phyloP scores from a whole-genome alignment of 2,329 filamentous ascomycete genomes.

The Colletotrichum tanaceti region DNA sequence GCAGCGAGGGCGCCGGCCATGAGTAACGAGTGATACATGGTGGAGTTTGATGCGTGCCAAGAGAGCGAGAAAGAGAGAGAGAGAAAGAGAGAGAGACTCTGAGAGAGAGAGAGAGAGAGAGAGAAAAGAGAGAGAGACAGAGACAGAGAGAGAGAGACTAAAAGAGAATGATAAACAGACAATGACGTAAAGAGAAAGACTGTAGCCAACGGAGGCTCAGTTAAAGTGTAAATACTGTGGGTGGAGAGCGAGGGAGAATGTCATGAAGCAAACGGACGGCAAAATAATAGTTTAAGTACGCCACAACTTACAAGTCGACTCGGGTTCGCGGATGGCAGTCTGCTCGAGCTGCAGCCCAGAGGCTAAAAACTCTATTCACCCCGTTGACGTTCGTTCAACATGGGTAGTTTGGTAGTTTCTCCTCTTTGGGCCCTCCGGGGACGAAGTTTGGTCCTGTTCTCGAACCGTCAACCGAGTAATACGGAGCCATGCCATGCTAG shows the following conservation, averaged over 20 bases:
- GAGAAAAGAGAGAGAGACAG: no score
- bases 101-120: constrained; percentile 1
- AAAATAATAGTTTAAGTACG: constrained; percentile 30
- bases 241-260: constrained; percentile 21
- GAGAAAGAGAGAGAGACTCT: constrained; percentile 12
- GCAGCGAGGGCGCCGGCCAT: constrained; percentile 23
- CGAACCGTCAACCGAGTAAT: no score
- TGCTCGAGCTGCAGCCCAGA: constrained; percentile 3
- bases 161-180: no score
- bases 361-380: constrained; percentile 15
- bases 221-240: constrained; percentile 23
- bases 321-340: neutral
- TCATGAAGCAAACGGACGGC: constrained; percentile 9
- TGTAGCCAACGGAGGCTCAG: constrained; percentile 28
- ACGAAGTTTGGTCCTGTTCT: neutral
- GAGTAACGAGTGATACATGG: constrained; percentile 27
- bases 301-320: neutral
- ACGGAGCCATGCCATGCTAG: no score
- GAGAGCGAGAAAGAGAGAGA: constrained; percentile 22
- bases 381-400: neutral
- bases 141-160: no score
- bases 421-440: neutral
- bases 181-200: neutral
- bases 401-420: no score
- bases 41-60: constrained; percentile 18